Evolutionary conservation across 2,329 filamentous ascomycete species (phyloP).

Genomic region (Pleomassaria siparia): DNA sequence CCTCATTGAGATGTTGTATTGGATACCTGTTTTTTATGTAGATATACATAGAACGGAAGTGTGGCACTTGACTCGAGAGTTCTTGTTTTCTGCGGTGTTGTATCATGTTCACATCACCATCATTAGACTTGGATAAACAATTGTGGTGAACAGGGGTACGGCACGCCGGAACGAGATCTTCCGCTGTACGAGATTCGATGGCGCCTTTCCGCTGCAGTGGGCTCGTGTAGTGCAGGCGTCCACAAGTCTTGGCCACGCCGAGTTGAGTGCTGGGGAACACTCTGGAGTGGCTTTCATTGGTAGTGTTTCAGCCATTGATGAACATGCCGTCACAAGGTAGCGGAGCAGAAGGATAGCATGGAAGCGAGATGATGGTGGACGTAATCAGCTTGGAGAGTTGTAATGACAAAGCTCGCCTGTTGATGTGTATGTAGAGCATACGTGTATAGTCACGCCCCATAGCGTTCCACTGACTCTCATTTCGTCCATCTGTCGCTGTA

Average conservation of each 20-base stretch:
- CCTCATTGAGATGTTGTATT: not conserved
- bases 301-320: slow-evolving; percentile 1
- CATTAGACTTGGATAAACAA: not conserved
- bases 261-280: not conserved
- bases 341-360: too few species aligned
- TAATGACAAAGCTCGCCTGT: too few species aligned
- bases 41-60: too few species aligned
- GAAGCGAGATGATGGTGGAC: too few species aligned
- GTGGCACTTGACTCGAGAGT: too few species aligned
- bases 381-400: too few species aligned
- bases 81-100: too few species aligned
- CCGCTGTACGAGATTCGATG: not conserved
- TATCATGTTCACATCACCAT: too few species aligned
- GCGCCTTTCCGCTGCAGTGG: not conserved
- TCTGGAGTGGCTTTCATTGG: not conserved
- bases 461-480: too few species aligned
- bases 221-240: not conserved
- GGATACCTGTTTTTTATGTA: not conserved
- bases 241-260: not conserved
- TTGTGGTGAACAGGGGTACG: not conserved
- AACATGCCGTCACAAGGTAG: not conserved
- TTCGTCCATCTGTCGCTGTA: too few species aligned
- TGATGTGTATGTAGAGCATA: too few species aligned
- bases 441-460: too few species aligned
- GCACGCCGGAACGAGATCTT: not conserved